These are phyloP conservation scores for Moelleriella libera DNA, from an alignment of 2,329 filamentous ascomycete genomes.

Conservation along the genomic window DNA sequence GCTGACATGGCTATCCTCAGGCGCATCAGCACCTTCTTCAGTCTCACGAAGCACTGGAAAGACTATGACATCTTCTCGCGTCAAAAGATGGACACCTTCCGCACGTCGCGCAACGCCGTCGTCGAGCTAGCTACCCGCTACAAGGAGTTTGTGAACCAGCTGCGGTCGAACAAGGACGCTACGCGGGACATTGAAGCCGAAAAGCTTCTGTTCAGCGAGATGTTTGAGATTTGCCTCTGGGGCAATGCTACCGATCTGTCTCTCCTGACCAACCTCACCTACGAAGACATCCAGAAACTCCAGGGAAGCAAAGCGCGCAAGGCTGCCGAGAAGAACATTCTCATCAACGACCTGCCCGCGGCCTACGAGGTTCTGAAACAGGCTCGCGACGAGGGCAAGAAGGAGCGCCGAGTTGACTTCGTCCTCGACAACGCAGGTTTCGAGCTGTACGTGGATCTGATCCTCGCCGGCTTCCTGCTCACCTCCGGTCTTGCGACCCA, in stretches of 20 bases:
- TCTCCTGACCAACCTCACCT: slow-evolving; percentile 75
- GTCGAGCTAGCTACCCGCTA: slow-evolving; percentile 72
- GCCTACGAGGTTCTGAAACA: slow-evolving; percentile 57
- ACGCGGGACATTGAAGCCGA: slow-evolving; percentile 53
- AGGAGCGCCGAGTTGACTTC: slow-evolving; percentile 74
- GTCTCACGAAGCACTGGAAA: slow-evolving; percentile 69
- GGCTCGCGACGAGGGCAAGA: slow-evolving; percentile 47
- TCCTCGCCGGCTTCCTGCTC: slow-evolving; percentile 81
- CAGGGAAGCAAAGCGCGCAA: slow-evolving; percentile 83
- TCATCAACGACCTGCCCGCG: slow-evolving; percentile 68
- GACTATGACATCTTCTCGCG: slow-evolving; percentile 77
- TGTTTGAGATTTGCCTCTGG: slow-evolving; percentile 95
- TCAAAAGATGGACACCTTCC: slow-evolving; percentile 86
- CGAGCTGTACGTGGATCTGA: slow-evolving; percentile 88
- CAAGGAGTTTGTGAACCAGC: slow-evolving; percentile 54
- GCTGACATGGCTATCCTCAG: slow-evolving; percentile 16
- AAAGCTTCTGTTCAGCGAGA: slow-evolving; percentile 70
- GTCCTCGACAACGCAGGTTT: slow-evolving; percentile 96
- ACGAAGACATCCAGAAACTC: slow-evolving; percentile 93
- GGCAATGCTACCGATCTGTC: slow-evolving; percentile 93
- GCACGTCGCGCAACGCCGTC: slow-evolving; percentile 76
- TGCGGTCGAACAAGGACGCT: slow-evolving; percentile 38
- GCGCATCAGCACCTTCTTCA: slow-evolving; percentile 70
- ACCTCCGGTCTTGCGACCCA: slow-evolving; percentile 73
- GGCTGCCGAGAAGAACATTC: slow-evolving; percentile 76